Evolutionary conservation across 2,329 filamentous ascomycete genomes (phyloP).

Genomic region (Biscogniauxia sp.): DNA sequence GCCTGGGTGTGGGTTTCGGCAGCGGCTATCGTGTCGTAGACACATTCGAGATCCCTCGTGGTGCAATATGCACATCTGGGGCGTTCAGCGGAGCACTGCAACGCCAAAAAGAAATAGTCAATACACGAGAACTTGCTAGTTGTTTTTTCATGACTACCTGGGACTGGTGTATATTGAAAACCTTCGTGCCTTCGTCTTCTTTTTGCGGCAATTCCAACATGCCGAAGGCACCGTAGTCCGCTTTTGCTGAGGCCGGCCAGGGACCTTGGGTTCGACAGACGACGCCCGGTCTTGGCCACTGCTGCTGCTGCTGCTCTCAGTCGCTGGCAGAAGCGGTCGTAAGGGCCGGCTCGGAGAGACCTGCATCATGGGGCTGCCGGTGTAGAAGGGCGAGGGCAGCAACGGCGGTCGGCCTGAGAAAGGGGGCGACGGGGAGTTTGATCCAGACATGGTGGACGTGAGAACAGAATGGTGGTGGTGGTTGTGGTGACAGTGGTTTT

Average conservation of each 20-base stretch:
- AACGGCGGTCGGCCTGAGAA: background rate
- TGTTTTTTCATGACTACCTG: background rate
- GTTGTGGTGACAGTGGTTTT: background rate
- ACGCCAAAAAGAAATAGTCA: background rate
- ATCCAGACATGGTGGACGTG: background rate
- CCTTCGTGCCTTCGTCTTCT: background rate
- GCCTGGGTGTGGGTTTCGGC: constrained; percentile 33
- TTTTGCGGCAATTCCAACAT: background rate
- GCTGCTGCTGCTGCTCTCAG: background rate
- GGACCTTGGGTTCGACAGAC: background rate
- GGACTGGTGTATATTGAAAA: background rate
- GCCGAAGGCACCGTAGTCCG: background rate
- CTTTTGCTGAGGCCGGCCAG: background rate
- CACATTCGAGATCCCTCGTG: constrained; percentile 28
- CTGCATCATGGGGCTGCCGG: background rate
- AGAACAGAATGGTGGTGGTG: background rate
- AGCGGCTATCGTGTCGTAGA: constrained; percentile 29
- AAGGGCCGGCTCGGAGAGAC: background rate
- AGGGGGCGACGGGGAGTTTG: background rate
- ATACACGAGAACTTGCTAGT: background rate
- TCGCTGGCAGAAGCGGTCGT: background rate
- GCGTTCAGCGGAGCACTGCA: constrained; percentile 31
- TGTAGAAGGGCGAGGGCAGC: background rate
- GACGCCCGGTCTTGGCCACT: background rate
- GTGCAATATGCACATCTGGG: constrained; percentile 31